phyloP scores from a whole-genome alignment of 2,329 filamentous ascomycete genomes.

The Ophiostoma novo-ulmi region DNA sequence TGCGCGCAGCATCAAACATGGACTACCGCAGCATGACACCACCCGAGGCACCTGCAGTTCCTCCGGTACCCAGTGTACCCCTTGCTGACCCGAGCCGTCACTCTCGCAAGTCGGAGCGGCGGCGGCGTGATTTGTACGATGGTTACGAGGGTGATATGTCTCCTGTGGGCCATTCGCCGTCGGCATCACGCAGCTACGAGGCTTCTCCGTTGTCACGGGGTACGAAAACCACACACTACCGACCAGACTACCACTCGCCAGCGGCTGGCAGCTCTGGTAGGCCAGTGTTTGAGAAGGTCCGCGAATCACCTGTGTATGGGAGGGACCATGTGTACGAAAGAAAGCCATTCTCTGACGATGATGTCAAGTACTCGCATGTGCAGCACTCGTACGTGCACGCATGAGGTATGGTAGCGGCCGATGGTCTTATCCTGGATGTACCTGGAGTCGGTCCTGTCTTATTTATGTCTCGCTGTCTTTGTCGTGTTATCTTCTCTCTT shows the following conservation, averaged over 20 bases:
- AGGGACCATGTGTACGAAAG: constrained; percentile 26
- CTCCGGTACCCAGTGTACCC: constrained; percentile 17
- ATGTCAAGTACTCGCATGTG: constrained; percentile 26
- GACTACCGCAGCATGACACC: constrained; percentile 22
- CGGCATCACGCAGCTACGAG: not conserved
- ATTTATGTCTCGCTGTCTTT: not conserved
- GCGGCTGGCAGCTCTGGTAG: not conserved
- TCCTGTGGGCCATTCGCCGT: not conserved
- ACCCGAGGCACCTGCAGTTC: constrained; percentile 20
- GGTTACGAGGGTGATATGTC: constrained; percentile 23
- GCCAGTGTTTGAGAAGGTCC: constrained; percentile 23
- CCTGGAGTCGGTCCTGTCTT: not conserved
- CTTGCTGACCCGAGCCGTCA: constrained; percentile 14
- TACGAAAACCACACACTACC: not conserved
- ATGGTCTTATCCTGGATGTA: not conserved
- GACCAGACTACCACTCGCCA: not conserved
- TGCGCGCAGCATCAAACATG: constrained; percentile 27
- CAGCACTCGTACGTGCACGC: constrained; percentile 20
- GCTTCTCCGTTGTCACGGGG: not conserved
- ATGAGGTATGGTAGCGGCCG: not conserved
- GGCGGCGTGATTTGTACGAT: constrained; percentile 22
- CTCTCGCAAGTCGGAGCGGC: constrained; percentile 24
- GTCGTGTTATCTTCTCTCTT: not conserved
- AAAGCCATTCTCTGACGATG: constrained; percentile 28
- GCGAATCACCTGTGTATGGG: constrained; percentile 23